These are phyloP conservation scores for Singerocomus inundabilis DNA, from an alignment of 1,284 basidiomycete species.

Conservation along the genomic window DNA sequence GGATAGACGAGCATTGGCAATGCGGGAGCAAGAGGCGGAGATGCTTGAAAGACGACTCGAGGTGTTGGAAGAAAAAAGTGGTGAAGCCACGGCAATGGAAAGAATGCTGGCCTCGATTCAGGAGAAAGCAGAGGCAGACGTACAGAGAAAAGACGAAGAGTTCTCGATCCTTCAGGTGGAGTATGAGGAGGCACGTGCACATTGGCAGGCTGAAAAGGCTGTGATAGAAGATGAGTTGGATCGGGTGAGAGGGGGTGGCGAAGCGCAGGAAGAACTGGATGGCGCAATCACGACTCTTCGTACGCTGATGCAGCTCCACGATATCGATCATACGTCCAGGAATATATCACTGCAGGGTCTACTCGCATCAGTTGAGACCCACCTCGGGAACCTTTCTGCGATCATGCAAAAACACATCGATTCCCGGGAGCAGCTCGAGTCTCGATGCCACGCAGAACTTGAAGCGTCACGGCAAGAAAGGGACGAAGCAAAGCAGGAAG, in stretches of 20 bases:
- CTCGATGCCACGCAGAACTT: constrained; percentile 53
- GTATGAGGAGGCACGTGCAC: constrained; percentile 52
- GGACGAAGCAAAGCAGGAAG: constrained; percentile 51
- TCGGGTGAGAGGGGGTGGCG: constrained; percentile 24
- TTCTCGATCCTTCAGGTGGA: constrained; percentile 48
- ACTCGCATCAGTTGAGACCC: constrained; percentile 49
- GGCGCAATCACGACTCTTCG: constrained; percentile 45
- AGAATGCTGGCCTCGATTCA: constrained; percentile 37
- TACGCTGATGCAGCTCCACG: constrained; percentile 51
- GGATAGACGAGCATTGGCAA: constrained; percentile 49
- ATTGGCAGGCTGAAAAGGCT: constrained; percentile 55
- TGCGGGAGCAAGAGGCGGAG: constrained; percentile 44
- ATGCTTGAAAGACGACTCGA: constrained; percentile 44
- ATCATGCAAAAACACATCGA: constrained; percentile 50
- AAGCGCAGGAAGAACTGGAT: constrained; percentile 50
- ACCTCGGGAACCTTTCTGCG: constrained; percentile 52
- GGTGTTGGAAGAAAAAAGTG: constrained; percentile 45
- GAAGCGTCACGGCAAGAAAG: constrained; percentile 55
- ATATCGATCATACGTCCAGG: constrained; percentile 49
- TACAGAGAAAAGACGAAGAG: constrained; percentile 50
- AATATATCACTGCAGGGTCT: constrained; percentile 53
- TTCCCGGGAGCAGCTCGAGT: constrained; percentile 49
- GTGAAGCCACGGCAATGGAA: constrained; percentile 42
- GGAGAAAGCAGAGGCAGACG: constrained; percentile 33
- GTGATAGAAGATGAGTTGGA: constrained; percentile 53